phyloP scores from a whole-genome alignment of 306 rosid species.

The Trichosanthes cucumerina region DNA sequence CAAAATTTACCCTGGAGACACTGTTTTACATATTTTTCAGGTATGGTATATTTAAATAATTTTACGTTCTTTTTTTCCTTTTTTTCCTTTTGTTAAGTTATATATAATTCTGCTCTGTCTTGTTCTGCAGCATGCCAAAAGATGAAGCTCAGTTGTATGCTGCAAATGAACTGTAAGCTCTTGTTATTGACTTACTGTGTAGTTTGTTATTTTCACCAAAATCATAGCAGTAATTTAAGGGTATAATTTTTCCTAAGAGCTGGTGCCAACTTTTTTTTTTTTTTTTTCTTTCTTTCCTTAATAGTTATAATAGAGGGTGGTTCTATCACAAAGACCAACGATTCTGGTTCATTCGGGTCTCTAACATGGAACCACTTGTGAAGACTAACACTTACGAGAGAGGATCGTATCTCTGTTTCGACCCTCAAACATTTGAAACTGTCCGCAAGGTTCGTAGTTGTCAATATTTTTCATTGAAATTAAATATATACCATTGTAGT shows the following conservation, averaged over 20 bases:
- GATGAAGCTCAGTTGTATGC: constrained; percentile 92
- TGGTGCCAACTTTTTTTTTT: neutral
- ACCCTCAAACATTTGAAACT: constrained; percentile 70
- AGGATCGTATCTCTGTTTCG: constrained; percentile 84
- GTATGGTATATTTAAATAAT: constrained; percentile 25
- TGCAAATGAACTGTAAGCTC: constrained; percentile 79
- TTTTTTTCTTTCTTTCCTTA: too few species aligned
- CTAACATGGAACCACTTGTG: constrained; percentile 74
- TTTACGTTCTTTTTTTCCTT: neutral
- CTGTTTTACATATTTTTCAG: constrained; percentile 93
- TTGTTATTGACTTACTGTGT: neutral
- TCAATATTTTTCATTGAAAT: neutral
- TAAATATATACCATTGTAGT: neutral
- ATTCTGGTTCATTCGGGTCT: constrained; percentile 56
- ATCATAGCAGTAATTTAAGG: neutral
- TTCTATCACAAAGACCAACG: constrained; percentile 81
- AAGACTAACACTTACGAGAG: constrained; percentile 68
- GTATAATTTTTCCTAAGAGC: neutral
- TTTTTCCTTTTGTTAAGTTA: neutral
- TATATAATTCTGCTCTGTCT: neutral
- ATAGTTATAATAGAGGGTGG: constrained; percentile 78
- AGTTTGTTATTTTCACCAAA: neutral
- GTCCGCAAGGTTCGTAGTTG: constrained; percentile 63
- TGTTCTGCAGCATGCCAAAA: constrained; percentile 77
- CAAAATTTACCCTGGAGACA: constrained; percentile 66